Base-by-base conservation (phyloP, 2,329 filamentous ascomycete species). In the Epichloe brachyelytri region DNA sequence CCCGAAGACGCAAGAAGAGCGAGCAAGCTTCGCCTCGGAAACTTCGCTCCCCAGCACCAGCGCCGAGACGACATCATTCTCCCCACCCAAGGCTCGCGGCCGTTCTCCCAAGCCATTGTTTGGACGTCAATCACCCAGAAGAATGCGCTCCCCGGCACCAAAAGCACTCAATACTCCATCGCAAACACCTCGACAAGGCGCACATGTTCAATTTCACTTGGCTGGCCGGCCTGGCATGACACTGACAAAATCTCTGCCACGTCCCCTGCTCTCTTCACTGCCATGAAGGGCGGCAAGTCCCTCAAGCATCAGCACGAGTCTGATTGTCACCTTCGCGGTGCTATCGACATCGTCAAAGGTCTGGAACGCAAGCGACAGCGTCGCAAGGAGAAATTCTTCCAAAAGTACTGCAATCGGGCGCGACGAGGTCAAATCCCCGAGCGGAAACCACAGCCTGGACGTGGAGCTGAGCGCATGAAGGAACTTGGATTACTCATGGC, bases 291-390 rank as follows among this genome's bases (percentile, higher is more conserved):
- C 55, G 60, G 63, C 56, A 67, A 72, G 49, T 61, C 69, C 49
- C 56, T 61, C 53, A 68, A 70, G 52, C 53, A 57, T 15, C 52
- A 54, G 7, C 55, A 60, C 34, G 59, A 64, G 5, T 62, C 63
- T 46, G 77, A 83, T 48, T 71, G 80, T 41, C 88, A 93, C 56
- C 79, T 88, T 10, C 86, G 93, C 55, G 88, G 89, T n/a, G 90
- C 93, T 37, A 94, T 98, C 58, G 93, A 97, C 67, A 98, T 96
- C 55, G 87, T 96, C 68, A 95, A 95, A 67, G 93, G 93, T 8
- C 78, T 98, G 1, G 93, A 98, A 71, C 85, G 87, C 68, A 97
- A 95, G 72, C 85, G 90, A 26, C 87, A 93, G 71, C 83, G 93
- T 57, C 86, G 93, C 59, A 89, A 86, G 70, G 90, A 97, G 68